phyloP scores from a whole-genome alignment of 1,139 yeast species.

The Suhomyces yuchorum region DNA sequence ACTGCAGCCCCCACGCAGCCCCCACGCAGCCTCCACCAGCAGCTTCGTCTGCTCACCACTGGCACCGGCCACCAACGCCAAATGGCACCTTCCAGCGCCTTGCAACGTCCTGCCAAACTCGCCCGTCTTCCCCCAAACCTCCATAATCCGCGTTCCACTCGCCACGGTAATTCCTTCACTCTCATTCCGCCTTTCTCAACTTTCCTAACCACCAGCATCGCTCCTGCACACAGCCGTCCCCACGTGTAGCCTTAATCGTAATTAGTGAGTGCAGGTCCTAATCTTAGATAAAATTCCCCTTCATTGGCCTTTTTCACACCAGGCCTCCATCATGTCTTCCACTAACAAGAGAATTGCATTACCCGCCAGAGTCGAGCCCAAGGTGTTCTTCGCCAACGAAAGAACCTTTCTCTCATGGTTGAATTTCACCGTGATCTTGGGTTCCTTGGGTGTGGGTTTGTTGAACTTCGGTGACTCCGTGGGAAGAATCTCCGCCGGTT shows the following conservation, averaged over 20 bases:
- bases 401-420: constrained; percentile 98
- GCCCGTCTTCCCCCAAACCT: too few species aligned
- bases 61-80: too few species aligned
- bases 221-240: constrained; percentile 6
- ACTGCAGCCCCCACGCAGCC: neutral
- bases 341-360: constrained; percentile 81
- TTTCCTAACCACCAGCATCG: neutral
- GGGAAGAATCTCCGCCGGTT: constrained; percentile 90
- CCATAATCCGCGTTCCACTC: too few species aligned
- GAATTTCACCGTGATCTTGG: constrained; percentile 94
- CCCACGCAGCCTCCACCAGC: too few species aligned
- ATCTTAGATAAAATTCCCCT: constrained; percentile 5
- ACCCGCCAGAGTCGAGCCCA: constrained; percentile 98
- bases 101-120: too few species aligned
- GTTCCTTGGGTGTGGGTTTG: constrained; percentile 94
- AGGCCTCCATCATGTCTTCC: constrained; percentile 16
- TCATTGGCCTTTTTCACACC: constrained; percentile 1
- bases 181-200: neutral
- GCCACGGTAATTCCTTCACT: too few species aligned
- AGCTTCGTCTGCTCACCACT: too few species aligned
- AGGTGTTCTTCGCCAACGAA: constrained; percentile 97
- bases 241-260: constrained; percentile 7
- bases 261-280: constrained; percentile 2
- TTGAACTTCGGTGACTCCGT: constrained; percentile 93
- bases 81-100: too few species aligned